phyloP scores from a whole-genome alignment of 805 yeast genomes.

The Jamesozyma spencerorum region DNA sequence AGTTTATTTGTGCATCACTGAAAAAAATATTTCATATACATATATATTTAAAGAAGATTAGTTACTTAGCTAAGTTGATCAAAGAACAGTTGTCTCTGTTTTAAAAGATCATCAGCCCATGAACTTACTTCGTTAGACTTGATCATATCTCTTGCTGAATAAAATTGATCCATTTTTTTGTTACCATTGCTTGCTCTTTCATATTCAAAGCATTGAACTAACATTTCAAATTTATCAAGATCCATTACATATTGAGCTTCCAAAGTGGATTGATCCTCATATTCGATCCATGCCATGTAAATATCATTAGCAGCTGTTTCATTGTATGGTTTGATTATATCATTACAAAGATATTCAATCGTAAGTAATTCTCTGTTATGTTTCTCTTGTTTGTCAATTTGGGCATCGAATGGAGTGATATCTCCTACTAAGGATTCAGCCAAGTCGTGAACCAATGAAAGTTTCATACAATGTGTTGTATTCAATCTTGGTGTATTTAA shows the following conservation, averaged over 20 bases:
- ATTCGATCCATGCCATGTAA: conserved; percentile 72
- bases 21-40: too few species aligned
- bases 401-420: conserved; percentile 70
- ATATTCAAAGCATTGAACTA: conserved; percentile 75
- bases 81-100: conserved; percentile 32
- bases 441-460: conserved; percentile 85
- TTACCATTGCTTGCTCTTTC: conserved; percentile 53
- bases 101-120: conserved; percentile 53
- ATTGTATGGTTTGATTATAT: conserved; percentile 55
- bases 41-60: neutral
- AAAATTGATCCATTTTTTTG: conserved; percentile 60
- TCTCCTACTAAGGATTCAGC: conserved; percentile 95
- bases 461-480: conserved; percentile 64
- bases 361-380: conserved; percentile 72
- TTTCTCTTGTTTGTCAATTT: conserved; percentile 65
- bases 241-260: conserved; percentile 91
- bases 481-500: conserved; percentile 44
- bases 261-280: conserved; percentile 69
- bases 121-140: conserved; percentile 60
- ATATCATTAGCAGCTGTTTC: conserved; percentile 53
- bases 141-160: conserved; percentile 49
- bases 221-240: conserved; percentile 84
- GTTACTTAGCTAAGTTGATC: neutral
- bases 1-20: neutral
- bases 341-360: conserved; percentile 51